Conservation (phyloP, 495 filamentous ascomycete species). For the Talaromyces wortmannii region DNA sequence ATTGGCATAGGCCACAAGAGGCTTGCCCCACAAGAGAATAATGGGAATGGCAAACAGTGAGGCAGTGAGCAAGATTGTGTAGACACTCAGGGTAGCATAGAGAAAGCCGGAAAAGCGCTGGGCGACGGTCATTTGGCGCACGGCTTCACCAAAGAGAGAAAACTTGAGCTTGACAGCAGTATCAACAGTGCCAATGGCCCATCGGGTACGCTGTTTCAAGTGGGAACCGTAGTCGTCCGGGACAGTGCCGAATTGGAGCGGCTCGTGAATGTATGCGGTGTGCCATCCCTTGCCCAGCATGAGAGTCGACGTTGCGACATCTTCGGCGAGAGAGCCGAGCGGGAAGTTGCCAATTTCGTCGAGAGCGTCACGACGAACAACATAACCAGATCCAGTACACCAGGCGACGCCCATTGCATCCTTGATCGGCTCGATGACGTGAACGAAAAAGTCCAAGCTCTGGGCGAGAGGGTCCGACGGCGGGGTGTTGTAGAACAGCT, state of each 20-base stretch:
- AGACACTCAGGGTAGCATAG: slow-evolving; percentile 35
- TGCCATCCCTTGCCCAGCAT: slow-evolving; percentile 45
- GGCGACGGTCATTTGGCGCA: slow-evolving; percentile 23
- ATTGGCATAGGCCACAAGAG: slow-evolving; percentile 35
- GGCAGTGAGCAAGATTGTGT: slow-evolving; percentile 32
- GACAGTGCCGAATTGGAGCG: slow-evolving; percentile 43
- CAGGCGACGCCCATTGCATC: slow-evolving; percentile 39
- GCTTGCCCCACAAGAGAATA: slow-evolving; percentile 35
- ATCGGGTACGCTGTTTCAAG: slow-evolving; percentile 46
- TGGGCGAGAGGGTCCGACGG: slow-evolving; percentile 41
- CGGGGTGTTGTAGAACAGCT: slow-evolving; percentile 50
- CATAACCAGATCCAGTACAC: slow-evolving; percentile 49
- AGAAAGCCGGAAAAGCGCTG: slow-evolving; percentile 36
- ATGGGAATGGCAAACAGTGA: slow-evolving; percentile 39
- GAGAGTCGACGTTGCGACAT: slow-evolving; percentile 38
- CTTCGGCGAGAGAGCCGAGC: slow-evolving; percentile 41
- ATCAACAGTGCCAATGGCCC: slow-evolving; percentile 39
- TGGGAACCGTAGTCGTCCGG: slow-evolving; percentile 40
- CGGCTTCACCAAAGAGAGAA: slow-evolving; percentile 29
- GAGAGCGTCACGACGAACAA: slow-evolving; percentile 39
- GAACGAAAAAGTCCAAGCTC: slow-evolving; percentile 37
- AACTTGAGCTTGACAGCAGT: slow-evolving; percentile 38
- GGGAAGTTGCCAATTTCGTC: slow-evolving; percentile 46
- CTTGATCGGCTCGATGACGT: slow-evolving; percentile 45
- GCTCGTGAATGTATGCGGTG: slow-evolving; percentile 42